A percentile compares a stretch with the other conserved stretches of the same genome.
Evolutionary conservation across 192 early-diverging fungal genomes (phyloP).

Genomic region (Coemansia sp.): DNA sequence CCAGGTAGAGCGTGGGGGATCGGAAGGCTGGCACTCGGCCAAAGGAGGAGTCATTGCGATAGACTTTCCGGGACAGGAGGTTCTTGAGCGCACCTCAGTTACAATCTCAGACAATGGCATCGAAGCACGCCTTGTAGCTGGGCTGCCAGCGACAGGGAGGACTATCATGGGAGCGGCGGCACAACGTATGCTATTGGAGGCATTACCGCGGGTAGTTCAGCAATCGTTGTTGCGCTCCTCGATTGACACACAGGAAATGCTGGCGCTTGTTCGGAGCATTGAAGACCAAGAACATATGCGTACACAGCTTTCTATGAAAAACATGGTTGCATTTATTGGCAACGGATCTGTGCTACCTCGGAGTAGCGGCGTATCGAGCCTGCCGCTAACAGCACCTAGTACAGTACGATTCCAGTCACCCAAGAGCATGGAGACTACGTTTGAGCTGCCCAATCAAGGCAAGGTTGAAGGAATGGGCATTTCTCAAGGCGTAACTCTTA

Average conservation of each 20-base stretch:
- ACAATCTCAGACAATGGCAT: slow-evolving; percentile 24
- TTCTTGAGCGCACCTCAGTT: slow-evolving; percentile 55
- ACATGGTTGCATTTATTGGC: slow-evolving; percentile 52
- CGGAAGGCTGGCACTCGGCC: slow-evolving; percentile 29
- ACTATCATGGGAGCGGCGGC: slow-evolving; percentile 46
- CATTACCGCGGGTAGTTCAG: slow-evolving; percentile 38
- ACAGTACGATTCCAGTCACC: slow-evolving; percentile 48
- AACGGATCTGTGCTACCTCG: slow-evolving; percentile 59
- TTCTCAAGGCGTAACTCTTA: slow-evolving; percentile 52
- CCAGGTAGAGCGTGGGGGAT: background rate
- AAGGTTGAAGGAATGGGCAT: slow-evolving; percentile 56
- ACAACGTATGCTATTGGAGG: slow-evolving; percentile 40
- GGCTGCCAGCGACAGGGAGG: slow-evolving; percentile 54
- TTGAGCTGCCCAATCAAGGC: slow-evolving; percentile 54
- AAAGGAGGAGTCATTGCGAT: slow-evolving; percentile 46
- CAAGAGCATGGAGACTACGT: slow-evolving; percentile 23
- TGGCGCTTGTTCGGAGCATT: slow-evolving; percentile 34
- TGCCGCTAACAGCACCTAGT: slow-evolving; percentile 28
- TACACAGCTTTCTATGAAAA: slow-evolving; percentile 22
- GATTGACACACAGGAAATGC: slow-evolving; percentile 21
- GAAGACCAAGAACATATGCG: slow-evolving; percentile 58
- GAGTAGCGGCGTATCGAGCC: slow-evolving; percentile 46
- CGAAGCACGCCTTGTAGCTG: slow-evolving; percentile 50
- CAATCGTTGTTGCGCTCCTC: slow-evolving; percentile 26
- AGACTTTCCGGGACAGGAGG: slow-evolving; percentile 56